Percentiles rank a stretch among this genome's conserved stretches.
Conservation (phyloP, 2,329 filamentous ascomycete species). For the Fusarium stilboides region DNA sequence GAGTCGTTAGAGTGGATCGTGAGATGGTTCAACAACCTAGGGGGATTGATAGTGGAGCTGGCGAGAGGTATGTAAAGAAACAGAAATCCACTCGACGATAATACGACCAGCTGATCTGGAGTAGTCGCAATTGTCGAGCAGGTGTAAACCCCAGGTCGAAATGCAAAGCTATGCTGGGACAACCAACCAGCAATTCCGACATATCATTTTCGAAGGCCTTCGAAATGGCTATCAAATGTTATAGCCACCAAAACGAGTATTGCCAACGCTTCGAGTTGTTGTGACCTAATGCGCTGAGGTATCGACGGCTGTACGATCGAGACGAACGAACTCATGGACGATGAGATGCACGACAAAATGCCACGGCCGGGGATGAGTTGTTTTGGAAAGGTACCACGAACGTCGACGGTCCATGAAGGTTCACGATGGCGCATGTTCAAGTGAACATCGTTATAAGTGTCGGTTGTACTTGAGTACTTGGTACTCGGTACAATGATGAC, state of each 20-base stretch:
- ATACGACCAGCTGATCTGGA: constrained; percentile 25
- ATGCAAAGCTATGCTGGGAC: constrained; percentile 9
- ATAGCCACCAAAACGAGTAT: constrained; percentile 1
- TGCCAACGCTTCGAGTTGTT: constrained; percentile 3
- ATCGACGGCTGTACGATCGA: constrained; percentile 2
- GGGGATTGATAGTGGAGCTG: constrained; percentile 47
- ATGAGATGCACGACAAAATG: background rate
- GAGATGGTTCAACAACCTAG: constrained; percentile 37
- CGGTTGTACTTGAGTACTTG: background rate
- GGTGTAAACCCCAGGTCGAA: constrained; percentile 29
- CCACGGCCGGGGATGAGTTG: background rate
- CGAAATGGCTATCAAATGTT: background rate
- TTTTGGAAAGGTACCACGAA: background rate
- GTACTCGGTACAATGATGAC: background rate
- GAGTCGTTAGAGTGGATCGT: constrained; percentile 42
- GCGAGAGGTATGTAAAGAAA: constrained; percentile 50
- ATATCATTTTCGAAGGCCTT: background rate
- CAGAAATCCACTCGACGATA: constrained; percentile 42
- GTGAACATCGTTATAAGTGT: constrained; percentile 5
- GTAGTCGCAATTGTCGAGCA: constrained; percentile 27
- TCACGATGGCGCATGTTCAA: background rate
- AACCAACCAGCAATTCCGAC: background rate
- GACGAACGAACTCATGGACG: constrained; percentile 2
- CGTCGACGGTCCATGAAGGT: background rate
- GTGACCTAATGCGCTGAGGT: background rate